Evolutionary conservation across 345 rosid genomes (phyloP).

Genomic region (Populus simonii): DNA sequence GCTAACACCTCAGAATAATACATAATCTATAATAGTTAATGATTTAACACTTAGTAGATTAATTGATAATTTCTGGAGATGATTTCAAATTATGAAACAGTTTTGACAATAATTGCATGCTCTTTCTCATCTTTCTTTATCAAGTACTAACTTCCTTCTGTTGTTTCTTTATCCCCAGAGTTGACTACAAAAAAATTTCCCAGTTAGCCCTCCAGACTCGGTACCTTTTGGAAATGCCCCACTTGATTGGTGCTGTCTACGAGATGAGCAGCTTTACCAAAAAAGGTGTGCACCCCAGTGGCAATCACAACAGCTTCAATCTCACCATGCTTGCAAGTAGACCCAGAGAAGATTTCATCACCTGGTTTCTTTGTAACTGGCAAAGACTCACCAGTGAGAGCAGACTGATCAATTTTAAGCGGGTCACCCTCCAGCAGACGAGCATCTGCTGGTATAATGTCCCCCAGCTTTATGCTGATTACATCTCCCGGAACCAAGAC

Average conservation of each 20-base stretch:
- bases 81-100: background rate
- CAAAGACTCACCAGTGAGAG: conserved; percentile 81
- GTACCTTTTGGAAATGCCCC: conserved; percentile 78
- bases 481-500: conserved; percentile 78
- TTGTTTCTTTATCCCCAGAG: too few relatives aligned
- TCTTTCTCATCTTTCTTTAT: background rate
- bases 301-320: conserved; percentile 81
- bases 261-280: conserved; percentile 89
- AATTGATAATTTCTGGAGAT: background rate
- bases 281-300: conserved; percentile 82
- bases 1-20: background rate
- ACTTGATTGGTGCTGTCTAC: conserved; percentile 74
- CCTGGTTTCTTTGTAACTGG: conserved; percentile 70
- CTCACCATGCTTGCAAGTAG: conserved; percentile 91
- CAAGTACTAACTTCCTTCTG: too few relatives aligned
- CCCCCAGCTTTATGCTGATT: conserved; percentile 75
- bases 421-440: conserved; percentile 84
- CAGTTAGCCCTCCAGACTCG: background rate
- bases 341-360: conserved; percentile 74
- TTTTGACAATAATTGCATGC: background rate
- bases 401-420: conserved; percentile 73
- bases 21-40: background rate
- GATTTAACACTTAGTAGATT: background rate
- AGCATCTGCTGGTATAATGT: conserved; percentile 81
- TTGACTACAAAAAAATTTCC: background rate